Percentiles rank a stretch among this genome's conserved stretches.
Conservation (phyloP, 129 eudicot genomes). For the Flaveria linearis region DNA sequence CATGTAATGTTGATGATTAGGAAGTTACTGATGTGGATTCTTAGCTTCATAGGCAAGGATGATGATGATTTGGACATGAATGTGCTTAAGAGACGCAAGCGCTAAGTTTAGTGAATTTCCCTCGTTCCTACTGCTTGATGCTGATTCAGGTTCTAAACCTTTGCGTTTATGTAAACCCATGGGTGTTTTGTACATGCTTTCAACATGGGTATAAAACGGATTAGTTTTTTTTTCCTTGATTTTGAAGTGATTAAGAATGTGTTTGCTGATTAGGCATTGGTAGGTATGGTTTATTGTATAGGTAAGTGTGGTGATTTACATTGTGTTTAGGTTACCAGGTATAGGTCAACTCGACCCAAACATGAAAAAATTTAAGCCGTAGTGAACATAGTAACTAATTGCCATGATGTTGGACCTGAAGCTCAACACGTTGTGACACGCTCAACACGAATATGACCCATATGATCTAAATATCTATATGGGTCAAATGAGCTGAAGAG, state of each 20-base stretch:
- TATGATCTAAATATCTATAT: not conserved
- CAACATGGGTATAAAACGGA: too few species aligned
- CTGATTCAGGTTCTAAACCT: too few species aligned
- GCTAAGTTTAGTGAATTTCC: not conserved
- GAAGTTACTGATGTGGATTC: not conserved
- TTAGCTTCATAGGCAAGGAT: not conserved
- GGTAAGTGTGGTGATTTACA: too few species aligned
- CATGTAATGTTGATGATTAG: not conserved
- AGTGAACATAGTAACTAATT: not conserved
- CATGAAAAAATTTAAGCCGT: not conserved
- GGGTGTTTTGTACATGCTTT: too few species aligned
- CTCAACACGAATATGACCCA: not conserved
- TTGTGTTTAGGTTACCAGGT: too few species aligned
- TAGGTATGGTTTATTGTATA: too few species aligned
- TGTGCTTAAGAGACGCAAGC: not conserved
- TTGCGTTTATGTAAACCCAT: too few species aligned
- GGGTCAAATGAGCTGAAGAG: too few species aligned
- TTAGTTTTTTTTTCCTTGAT: too few species aligned
- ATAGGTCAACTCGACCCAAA: not conserved
- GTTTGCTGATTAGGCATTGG: too few species aligned
- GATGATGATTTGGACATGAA: not conserved
- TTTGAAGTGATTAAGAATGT: too few species aligned
- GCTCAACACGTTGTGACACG: not conserved
- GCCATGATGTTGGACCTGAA: not conserved
- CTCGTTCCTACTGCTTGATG: not conserved